Percentiles rank a stretch among this genome's conserved stretches.
These are phyloP conservation scores for Vigna reflexopilosa DNA, from an alignment of 306 rosid genomes.

Conservation along the genomic window DNA sequence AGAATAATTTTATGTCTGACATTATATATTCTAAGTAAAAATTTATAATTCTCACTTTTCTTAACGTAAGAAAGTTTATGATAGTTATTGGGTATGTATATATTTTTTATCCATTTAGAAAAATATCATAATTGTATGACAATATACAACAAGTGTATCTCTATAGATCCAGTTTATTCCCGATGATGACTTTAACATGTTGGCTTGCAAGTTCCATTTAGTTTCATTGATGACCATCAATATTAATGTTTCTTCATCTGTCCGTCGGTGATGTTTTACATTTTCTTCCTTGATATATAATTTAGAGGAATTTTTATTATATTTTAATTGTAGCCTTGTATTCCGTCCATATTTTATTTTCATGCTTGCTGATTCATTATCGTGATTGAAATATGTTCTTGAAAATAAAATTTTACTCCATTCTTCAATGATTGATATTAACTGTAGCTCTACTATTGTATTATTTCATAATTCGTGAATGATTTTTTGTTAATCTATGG, in stretches of 20 bases:
- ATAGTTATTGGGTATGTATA: too few relatives aligned
- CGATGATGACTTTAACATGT: too few relatives aligned
- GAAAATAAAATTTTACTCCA: conserved; percentile 3
- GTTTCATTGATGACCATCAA: neutral
- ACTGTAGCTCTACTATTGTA: neutral
- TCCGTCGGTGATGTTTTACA: conserved; percentile 1
- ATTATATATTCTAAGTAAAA: too few relatives aligned
- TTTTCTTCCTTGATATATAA: conserved; percentile 12
- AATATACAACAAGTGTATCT: too few relatives aligned
- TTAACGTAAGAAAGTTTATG: too few relatives aligned
- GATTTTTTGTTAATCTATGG: neutral
- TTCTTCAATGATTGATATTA: neutral
- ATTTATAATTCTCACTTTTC: too few relatives aligned
- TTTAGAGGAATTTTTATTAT: conserved; percentile 23
- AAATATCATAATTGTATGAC: too few relatives aligned
- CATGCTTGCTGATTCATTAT: conserved; percentile 40
- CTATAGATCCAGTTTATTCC: too few relatives aligned
- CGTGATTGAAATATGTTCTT: conserved; percentile 10
- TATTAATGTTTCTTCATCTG: conserved; percentile 26
- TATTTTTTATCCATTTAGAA: too few relatives aligned
- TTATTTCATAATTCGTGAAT: neutral
- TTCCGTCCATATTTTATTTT: neutral
- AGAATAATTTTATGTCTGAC: too few relatives aligned
- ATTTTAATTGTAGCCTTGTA: conserved; percentile 1
- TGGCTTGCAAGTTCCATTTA: neutral